Evolutionary conservation across 2,329 filamentous ascomycete genomes (phyloP), one percentile per base, ranked within the genome.

Genomic region (Cyphellophora attinorum): DNA sequence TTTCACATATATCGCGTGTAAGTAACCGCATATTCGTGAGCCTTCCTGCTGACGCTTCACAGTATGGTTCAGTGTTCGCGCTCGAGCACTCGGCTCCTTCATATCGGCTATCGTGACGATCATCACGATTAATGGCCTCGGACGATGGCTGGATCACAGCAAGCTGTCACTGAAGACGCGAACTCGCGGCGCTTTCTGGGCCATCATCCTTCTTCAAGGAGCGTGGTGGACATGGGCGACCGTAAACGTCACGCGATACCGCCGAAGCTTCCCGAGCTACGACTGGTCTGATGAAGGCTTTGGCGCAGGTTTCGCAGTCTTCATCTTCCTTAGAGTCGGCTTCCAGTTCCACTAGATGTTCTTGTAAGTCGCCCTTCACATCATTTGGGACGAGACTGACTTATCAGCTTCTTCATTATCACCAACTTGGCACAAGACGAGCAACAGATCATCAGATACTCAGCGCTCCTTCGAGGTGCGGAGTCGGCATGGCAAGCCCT

Each of bases 301-400:
- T 35, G 79, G 79, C 1, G 64, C 65, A 25, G 76, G 68, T 0
- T 85, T 85, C 46, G 72, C 68, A 0, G 62, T 83, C 12, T 85
- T 80, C 53, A 50, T 85, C 5, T 72, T 85, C 46, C 67, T 81
- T 45, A 75, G 76, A 0, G 57, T 73, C 8, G 73, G 76, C 0
- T 85, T 85, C 47, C 80, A 85, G 56, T 45, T 83, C 5, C 85
- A 85, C 53, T 85, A 85, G 51, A 65, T 85, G 44, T 84, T 76
- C 52, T 56, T n/a, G n/a, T n/a, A n/a, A n/a, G n/a, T n/a, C n/a
- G n/a, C n/a, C n/a, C n/a, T n/a, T n/a, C n/a, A n/a, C n/a, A n/a
- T n/a, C n/a, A n/a, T n/a, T n/a, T n/a, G n/a, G n/a, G n/a, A n/a
- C n/a, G n/a, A n/a, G n/a, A n/a, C n/a, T n/a, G n/a, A n/a, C n/a